Conservation (phyloP, 805 yeast species). For the Metahyphopichia silvanorum region DNA sequence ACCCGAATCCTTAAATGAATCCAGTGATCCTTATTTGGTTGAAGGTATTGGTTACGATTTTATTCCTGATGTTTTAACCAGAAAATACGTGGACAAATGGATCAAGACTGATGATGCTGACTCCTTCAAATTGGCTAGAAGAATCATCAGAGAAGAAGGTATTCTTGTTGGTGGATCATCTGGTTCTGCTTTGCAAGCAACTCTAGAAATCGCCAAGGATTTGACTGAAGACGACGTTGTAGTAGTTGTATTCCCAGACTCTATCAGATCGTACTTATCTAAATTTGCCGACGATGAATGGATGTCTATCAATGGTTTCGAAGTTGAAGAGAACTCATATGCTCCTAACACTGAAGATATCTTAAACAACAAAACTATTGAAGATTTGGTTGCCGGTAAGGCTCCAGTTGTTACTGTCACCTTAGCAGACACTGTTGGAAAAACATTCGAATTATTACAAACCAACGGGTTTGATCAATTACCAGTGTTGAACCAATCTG, state of each 20-base stretch:
- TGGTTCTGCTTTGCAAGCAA: constrained; percentile 80
- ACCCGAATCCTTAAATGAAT: constrained; percentile 67
- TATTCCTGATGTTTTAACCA: constrained; percentile 74
- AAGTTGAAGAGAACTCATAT: constrained; percentile 47
- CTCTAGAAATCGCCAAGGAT: constrained; percentile 63
- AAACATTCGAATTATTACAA: constrained; percentile 67
- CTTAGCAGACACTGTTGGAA: constrained; percentile 54
- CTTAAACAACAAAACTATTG: constrained; percentile 47
- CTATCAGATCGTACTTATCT: constrained; percentile 80
- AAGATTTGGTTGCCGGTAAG: constrained; percentile 58
- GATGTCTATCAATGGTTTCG: constrained; percentile 75
- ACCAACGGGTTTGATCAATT: constrained; percentile 81
- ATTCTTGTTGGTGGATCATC: constrained; percentile 87
- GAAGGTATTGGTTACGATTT: constrained; percentile 93
- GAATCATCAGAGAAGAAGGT: constrained; percentile 82
- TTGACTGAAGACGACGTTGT: constrained; percentile 71
- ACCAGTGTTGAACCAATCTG: constrained; percentile 63
- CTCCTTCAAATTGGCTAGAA: constrained; percentile 75
- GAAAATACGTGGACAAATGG: constrained; percentile 71
- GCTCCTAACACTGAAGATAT: constrained; percentile 42
- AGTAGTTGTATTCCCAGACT: constrained; percentile 83
- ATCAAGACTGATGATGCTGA: constrained; percentile 82
- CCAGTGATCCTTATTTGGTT: constrained; percentile 64
- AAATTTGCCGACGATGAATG: constrained; percentile 90
- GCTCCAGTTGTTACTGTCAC: constrained; percentile 79